These are phyloP conservation scores for Chytriomyces sp. DNA, from an alignment of 192 early-diverging fungal genomes.

Conservation along the genomic window DNA sequence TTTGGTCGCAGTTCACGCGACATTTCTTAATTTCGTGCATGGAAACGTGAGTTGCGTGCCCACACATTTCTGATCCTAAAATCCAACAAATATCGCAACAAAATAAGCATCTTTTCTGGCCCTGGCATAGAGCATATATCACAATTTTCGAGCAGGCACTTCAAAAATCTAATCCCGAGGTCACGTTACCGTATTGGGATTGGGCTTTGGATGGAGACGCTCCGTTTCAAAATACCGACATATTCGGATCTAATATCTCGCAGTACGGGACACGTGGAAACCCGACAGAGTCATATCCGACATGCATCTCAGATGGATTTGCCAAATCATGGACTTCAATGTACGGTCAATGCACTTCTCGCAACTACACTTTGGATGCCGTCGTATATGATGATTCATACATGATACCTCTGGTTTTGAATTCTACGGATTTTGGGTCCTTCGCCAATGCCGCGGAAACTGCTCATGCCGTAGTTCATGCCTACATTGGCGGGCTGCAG, in stretches of 20 bases:
- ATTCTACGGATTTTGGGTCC: not conserved
- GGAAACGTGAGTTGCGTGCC: conserved; percentile 6
- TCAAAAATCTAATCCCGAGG: conserved; percentile 20
- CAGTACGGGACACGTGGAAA: conserved; percentile 32
- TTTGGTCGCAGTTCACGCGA: conserved; percentile 30
- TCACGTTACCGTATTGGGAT: conserved; percentile 53
- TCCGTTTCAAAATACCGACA: conserved; percentile 17
- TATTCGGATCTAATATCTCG: conserved; percentile 9
- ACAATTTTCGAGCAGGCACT: conserved; percentile 27
- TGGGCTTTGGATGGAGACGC: conserved; percentile 42
- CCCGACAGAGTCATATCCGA: conserved; percentile 6
- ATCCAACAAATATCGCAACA: not conserved
- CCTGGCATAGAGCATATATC: conserved; percentile 43
- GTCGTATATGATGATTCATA: conserved; percentile 16
- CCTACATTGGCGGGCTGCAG: conserved; percentile 28
- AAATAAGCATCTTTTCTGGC: conserved; percentile 34
- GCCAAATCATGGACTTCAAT: conserved; percentile 23
- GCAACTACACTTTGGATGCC: conserved; percentile 29
- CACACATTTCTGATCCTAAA: not conserved
- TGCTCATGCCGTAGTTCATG: conserved; percentile 33
- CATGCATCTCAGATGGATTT: conserved; percentile 30
- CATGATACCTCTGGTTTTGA: conserved; percentile 15
- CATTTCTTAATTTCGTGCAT: conserved; percentile 30
- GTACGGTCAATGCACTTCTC: conserved; percentile 12
- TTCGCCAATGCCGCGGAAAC: conserved; percentile 28